Percentiles rank a stretch among this genome's conserved stretches.
Conservation (phyloP, 352 stramenopile species). For the Peronospora belbahrii region DNA sequence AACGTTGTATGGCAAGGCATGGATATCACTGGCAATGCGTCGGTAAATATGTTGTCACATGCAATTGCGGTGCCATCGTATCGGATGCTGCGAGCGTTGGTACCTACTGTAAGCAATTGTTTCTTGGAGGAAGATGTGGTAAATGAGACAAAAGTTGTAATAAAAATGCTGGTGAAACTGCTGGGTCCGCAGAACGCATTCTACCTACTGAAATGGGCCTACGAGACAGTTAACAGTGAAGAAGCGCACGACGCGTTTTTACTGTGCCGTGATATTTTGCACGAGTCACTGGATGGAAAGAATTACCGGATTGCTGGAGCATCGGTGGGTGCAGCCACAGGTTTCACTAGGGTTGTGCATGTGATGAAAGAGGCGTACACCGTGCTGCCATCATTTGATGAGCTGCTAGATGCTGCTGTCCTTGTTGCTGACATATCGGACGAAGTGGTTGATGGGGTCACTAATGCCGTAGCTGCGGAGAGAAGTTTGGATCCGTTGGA, state of each 20-base stretch:
- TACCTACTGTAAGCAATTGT: slow-evolving; percentile 34
- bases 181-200: slow-evolving; percentile 69
- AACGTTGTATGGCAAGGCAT: slow-evolving; percentile 57
- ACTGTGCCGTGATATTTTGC: slow-evolving; percentile 50
- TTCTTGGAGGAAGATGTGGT: slow-evolving; percentile 55
- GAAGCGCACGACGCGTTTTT: slow-evolving; percentile 61
- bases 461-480: slow-evolving; percentile 12
- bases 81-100: slow-evolving; percentile 41
- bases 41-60: slow-evolving; percentile 47
- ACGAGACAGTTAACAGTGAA: slow-evolving; percentile 71
- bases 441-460: slow-evolving; percentile 36
- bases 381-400: slow-evolving; percentile 57
- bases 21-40: slow-evolving; percentile 50
- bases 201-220: slow-evolving; percentile 59
- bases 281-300: slow-evolving; percentile 49
- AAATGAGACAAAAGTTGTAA: slow-evolving; percentile 34
- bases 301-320: slow-evolving; percentile 51
- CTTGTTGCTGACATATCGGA: slow-evolving; percentile 58
- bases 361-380: slow-evolving; percentile 42
- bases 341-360: slow-evolving; percentile 34
- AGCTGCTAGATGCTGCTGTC: slow-evolving; percentile 43
- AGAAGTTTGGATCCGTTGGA: neutral
- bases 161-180: slow-evolving; percentile 46
- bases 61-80: slow-evolving; percentile 66
- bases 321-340: slow-evolving; percentile 35